Base-by-base conservation (phyloP, 2,329 filamentous ascomycete genomes). In the Furcasterigmium sp. region DNA sequence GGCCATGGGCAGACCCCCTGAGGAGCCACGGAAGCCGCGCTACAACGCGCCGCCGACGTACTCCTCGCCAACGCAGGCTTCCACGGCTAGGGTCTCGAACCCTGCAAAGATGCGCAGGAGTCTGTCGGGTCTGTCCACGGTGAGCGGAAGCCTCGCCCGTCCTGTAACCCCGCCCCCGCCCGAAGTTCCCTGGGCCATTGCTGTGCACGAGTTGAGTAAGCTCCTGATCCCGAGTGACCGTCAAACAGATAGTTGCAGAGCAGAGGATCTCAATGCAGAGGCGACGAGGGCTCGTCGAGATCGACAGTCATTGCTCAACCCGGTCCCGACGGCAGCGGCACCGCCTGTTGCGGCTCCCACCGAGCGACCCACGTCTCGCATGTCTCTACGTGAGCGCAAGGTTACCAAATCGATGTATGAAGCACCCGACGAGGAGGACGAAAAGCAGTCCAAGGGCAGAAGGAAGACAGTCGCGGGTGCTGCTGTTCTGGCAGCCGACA, bases 11-110 rank as follows among this genome's bases (percentile, higher is more conserved):
- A 65, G 71, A n/a, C 70, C 72, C 3, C 63, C 73, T 5, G 62
- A 68, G 8, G 70, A 73, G 43, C 65, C 67, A 8, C 75, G 66
- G 54, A 82, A 79, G 54, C 62, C 72, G 13, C 78, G 80, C 21
- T 68, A 67, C 46, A 70, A 73, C 13, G 76, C 76, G 18, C 61
- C 73, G 8, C 83, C 87, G 2, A 91, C 87, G 2, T 96, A 91
- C 63, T 89, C 82, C 3, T 88, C 90, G 2, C 88, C 91, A 0
- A 97, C 91, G 0, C 86, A 91, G 48, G 87, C 91, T 0, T 97
- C 89, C 34, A 81, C 82, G 2, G 88, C 89, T 19, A 95, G 88
- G 62, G 82, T 88, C 10, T 74, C 86, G 1, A 78, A 85, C 37
- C 77, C 84, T 2, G 69, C 81, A 8, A 85, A 80, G 48, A 69